Evolutionary conservation across 495 filamentous ascomycete species (phyloP).

Genomic region (Halenospora varia): DNA sequence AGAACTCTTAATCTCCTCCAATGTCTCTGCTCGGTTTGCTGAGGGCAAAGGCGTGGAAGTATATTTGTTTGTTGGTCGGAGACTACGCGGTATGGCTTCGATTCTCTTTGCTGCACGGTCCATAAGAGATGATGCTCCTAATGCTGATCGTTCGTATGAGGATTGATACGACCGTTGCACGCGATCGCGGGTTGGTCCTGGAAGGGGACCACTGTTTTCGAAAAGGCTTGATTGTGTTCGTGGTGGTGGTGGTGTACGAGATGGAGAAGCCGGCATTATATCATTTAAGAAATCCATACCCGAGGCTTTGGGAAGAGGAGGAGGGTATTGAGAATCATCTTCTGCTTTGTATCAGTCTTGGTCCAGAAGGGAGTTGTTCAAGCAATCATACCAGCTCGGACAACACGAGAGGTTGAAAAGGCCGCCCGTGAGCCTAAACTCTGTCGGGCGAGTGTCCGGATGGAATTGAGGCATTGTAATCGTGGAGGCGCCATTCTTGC

Average conservation of each 20-base stretch:
- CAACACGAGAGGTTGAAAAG: conserved; percentile 19
- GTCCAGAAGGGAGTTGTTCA: conserved; percentile 5
- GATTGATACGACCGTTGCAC: no score
- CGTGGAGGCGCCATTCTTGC: conserved; percentile 19
- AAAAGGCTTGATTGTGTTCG: no score
- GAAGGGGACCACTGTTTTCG: no score
- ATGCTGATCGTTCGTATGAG: no score
- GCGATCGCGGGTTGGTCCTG: no score
- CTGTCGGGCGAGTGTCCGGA: conserved; percentile 6
- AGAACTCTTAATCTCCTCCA: conserved; percentile 28
- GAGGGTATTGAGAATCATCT: conserved; percentile 3
- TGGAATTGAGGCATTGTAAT: conserved; percentile 24
- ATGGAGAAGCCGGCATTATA: background rate
- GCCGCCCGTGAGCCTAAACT: conserved; percentile 4
- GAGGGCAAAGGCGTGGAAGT: background rate
- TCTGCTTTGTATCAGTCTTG: background rate
- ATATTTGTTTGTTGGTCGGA: background rate
- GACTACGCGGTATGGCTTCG: no score
- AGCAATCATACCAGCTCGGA: conserved; percentile 13
- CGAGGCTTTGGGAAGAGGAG: no score
- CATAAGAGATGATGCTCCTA: no score
- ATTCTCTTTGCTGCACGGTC: no score
- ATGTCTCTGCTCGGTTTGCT: no score
- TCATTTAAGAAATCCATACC: conserved; percentile 4
- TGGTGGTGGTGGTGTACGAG: background rate